A percentile compares a stretch with the other conserved stretches of the same genome.
Evolutionary conservation across 768 basidiomycete genomes (phyloP).

Genomic region (Neoboletus magnificus): DNA sequence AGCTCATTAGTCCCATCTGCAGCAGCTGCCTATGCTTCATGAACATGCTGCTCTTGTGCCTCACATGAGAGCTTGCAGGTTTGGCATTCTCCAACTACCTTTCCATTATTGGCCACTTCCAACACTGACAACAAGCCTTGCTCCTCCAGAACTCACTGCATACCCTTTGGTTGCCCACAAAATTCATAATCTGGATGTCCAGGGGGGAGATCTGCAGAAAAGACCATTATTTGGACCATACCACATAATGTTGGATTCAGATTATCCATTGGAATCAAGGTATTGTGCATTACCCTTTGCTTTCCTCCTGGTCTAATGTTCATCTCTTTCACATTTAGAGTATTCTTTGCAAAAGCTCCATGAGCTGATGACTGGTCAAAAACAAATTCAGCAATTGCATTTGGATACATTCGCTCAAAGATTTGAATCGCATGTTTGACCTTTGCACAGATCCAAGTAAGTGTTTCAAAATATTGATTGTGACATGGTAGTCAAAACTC

Average conservation of each 20-base stretch:
- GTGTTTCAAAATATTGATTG: no score
- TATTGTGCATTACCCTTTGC: no score
- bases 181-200: not conserved
- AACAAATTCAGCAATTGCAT: constrained; percentile 12
- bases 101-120: not conserved
- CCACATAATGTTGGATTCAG: no score
- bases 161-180: constrained; percentile 24
- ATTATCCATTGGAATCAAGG: no score
- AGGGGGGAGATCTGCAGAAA: not conserved
- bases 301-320: no score
- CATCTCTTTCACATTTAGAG: no score
- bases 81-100: not conserved
- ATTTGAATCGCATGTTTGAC: no score
- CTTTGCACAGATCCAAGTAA: no score
- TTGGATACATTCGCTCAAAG: not conserved
- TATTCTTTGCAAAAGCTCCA: no score
- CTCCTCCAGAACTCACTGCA: constrained; percentile 26
- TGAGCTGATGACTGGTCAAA: constrained; percentile 30
- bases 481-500: no score
- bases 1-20: no score
- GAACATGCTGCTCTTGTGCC: not conserved
- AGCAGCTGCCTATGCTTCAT: not conserved
- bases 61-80: not conserved
- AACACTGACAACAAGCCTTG: not conserved
- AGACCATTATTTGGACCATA: no score